Evolutionary conservation across 306 rosid species (phyloP).

Genomic region (Quercus aquifolioides): DNA sequence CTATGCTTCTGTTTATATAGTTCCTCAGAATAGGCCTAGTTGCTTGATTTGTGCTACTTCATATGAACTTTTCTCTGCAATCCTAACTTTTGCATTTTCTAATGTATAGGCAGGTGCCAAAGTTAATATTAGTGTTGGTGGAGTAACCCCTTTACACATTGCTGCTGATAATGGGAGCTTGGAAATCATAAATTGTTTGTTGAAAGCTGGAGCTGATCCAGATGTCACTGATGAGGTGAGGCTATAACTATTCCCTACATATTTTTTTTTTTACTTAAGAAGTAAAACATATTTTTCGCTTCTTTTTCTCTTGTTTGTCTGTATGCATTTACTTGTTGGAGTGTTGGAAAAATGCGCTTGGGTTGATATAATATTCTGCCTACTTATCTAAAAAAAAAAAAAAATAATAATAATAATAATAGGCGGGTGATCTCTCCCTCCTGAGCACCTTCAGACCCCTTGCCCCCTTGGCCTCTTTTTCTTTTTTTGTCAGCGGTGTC

Average conservation of each 20-base stretch:
- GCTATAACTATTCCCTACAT: background rate
- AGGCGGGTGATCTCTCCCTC: too few relatives aligned
- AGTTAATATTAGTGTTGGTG: constrained; percentile 84
- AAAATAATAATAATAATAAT: too few relatives aligned
- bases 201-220: constrained; percentile 90
- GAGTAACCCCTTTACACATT: constrained; percentile 91
- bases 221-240: constrained; percentile 75
- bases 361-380: too few relatives aligned
- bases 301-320: too few relatives aligned
- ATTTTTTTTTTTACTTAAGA: background rate
- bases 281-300: too few relatives aligned
- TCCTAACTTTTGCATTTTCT: constrained; percentile 23
- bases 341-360: too few relatives aligned
- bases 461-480: too few relatives aligned
- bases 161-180: constrained; percentile 75
- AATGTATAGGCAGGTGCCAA: constrained; percentile 75
- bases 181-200: constrained; percentile 60
- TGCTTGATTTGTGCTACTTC: background rate
- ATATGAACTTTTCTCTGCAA: background rate
- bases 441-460: too few relatives aligned
- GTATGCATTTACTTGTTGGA: too few relatives aligned
- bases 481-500: too few relatives aligned
- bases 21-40: background rate
- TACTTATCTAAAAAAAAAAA: too few relatives aligned
- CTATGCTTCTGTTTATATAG: background rate